Base-by-base conservation (phyloP, 495 filamentous ascomycete genomes). In the Rostrohypoxylon terebratum region DNA sequence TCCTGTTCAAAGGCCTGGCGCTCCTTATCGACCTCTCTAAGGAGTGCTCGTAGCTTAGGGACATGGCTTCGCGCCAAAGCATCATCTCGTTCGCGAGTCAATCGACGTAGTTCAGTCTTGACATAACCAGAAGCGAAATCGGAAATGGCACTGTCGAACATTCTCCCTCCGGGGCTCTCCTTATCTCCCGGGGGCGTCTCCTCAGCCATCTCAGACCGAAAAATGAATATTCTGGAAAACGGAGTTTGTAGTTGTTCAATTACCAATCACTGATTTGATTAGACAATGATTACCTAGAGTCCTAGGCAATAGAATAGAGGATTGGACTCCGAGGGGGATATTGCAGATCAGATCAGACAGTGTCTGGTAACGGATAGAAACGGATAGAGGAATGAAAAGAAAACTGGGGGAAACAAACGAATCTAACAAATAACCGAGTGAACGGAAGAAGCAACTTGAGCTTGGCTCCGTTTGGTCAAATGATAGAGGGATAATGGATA, bases 41-140 rank as follows among this genome's bases (percentile, higher is more conserved):
- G 59, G 31, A 77, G 45, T 18, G 65, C 69, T 20, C 66, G 66
- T 11, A 78, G 64, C 51, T 63, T 68, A 1, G 76, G 76, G 18
- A 78, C 69, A 31, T 75, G 50, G 54, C 71, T 66, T 10, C 74
- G 71, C 21, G 72, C 76, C 28, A 78, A 59, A 48, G 69, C 68
- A 38, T 77, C 68, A 63, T 77, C 76, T 54, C 71, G 60, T 51
- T 77, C 72, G 5, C 48, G 76, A 6, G 76, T 73, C 23, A 77
- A 21, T 25, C 62, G 69, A 34, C 73, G 71, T n/a, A 78, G 53
- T 65, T 78, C 71, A 0, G 71, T 62, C 60, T 71, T 77, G 45
- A 78, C 75, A 59, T 68, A 78, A 7, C 50, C 63, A 1, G 74
- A 63, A 11, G 72, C 74, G 44, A 77, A 78, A 25, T 75, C 68